Evolutionary conservation across 169 alveolate genomes (phyloP), one percentile per base, ranked within the genome.

Genomic region (Plasmodium billcollinsi): DNA sequence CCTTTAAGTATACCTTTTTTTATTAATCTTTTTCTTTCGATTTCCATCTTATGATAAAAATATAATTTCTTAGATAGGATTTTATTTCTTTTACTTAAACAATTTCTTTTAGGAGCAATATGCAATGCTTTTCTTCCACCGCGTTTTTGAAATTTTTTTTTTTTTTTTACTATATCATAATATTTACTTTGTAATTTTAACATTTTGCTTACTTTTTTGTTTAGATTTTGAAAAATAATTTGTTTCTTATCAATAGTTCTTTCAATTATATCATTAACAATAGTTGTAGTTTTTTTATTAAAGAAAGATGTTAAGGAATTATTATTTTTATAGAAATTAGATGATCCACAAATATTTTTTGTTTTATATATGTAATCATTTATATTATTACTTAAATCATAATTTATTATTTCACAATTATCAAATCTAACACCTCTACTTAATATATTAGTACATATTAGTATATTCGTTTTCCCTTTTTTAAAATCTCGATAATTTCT

Each of bases 71-170:
- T 85, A n/a, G 92, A 85, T 12, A 85, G 58, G 5, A 85, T 85
- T 85, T 85, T 85, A 85, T 85, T 85, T 58, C 70, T 71, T 71
- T 85, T 85, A 33, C 92, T 85, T 43, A 85, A 20, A 18, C 92
- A 85, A 72, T 85, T 85, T 72, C 92, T 63, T 65, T 86, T 85
- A 21, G 92, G 92, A 4, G 92, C 9, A 47, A 85, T 61, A 26
- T 72, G 52, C 24, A 85, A 45, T 43, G 92, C 92, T 85, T 85
- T 85, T 59, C 92, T 20, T 65, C 92, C 92, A 9, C 92, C 92
- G 7, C 66, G 71, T 43, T 85, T 85, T 63, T 85, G 74, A 24
- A 39, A 71, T 65, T 65, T 70, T 47, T 85, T 70, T 24, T 85
- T 85, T 52, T 85, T 85, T 43, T 71, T 85, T 29, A 85, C 67